Evolutionary conservation across 495 filamentous ascomycete genomes (phyloP).

Genomic region (Podospora pseudopauciseta): DNA sequence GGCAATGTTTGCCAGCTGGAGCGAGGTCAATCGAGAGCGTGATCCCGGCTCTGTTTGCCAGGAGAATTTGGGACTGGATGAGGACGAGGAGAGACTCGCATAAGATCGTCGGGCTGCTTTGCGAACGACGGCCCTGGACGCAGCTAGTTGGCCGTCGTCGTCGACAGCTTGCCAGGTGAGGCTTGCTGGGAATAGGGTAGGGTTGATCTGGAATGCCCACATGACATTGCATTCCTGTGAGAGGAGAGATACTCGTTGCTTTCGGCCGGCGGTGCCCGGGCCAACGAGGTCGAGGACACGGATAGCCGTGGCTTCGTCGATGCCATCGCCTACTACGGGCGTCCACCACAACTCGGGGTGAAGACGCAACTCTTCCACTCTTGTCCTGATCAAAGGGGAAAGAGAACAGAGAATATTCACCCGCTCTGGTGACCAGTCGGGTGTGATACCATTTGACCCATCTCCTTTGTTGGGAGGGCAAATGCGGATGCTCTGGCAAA

Average conservation of each 20-base stretch:
- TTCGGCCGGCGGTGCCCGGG: not conserved
- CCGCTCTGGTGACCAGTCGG: conserved; percentile 7
- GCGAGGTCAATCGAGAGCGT: conserved; percentile 1
- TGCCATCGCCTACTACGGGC: conserved; percentile 4
- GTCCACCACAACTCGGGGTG: conserved; percentile 2
- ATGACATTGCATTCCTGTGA: conserved; percentile 11
- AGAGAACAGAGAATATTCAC: conserved; percentile 4
- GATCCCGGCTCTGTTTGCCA: not conserved
- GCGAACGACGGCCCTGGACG: not conserved
- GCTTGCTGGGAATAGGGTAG: conserved; percentile 4
- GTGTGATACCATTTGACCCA: conserved; percentile 4
- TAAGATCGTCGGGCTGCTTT: conserved; percentile 1
- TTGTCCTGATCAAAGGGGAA: conserved; percentile 5
- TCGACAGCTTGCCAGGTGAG: conserved; percentile 11
- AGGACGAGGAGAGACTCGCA: not conserved
- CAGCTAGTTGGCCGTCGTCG: conserved; percentile 5
- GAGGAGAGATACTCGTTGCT: not conserved
- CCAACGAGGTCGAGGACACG: conserved; percentile 9
- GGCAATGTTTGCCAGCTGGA: conserved; percentile 15
- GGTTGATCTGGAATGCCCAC: conserved; percentile 15
- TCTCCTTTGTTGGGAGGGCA: conserved; percentile 5
- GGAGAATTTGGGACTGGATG: conserved; percentile 5
- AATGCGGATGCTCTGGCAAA: conserved; percentile 14
- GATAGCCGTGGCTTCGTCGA: conserved; percentile 1
- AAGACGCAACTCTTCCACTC: conserved; percentile 3